phyloP scores from a whole-genome alignment of 176 grass and related monocot genomes.

The Cenchrus americanus region DNA sequence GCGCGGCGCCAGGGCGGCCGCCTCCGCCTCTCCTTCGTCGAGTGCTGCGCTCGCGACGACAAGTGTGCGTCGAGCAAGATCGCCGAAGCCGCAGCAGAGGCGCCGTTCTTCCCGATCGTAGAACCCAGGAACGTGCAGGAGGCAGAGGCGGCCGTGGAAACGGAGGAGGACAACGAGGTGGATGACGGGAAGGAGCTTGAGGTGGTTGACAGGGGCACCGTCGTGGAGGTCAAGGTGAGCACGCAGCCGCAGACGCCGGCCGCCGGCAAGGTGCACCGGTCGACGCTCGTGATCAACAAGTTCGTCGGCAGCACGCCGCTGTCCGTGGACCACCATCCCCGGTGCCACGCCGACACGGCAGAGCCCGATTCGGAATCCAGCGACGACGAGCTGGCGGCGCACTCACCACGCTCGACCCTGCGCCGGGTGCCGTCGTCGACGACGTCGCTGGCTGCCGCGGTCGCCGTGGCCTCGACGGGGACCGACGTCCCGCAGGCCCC shows the following conservation, averaged over 20 bases:
- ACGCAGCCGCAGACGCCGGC: slow-evolving; percentile 64
- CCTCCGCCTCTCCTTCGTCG: slow-evolving; percentile 84
- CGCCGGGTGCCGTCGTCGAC: slow-evolving; percentile 65
- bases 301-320: slow-evolving; percentile 87
- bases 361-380: background rate
- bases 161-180: slow-evolving; percentile 38
- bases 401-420: slow-evolving; percentile 2
- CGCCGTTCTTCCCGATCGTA: slow-evolving; percentile 26
- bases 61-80: slow-evolving; percentile 26
- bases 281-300: slow-evolving; percentile 95
- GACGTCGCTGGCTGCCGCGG: slow-evolving; percentile 72
- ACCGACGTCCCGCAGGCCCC: slow-evolving; percentile 29
- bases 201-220: slow-evolving; percentile 89
- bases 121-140: slow-evolving; percentile 36
- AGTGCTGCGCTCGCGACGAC: slow-evolving; percentile 38
- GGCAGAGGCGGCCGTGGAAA: slow-evolving; percentile 39
- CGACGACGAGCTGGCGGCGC: background rate
- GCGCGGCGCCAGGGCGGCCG: slow-evolving; percentile 65
- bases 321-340: background rate
- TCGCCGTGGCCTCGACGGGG: slow-evolving; percentile 55
- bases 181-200: slow-evolving; percentile 84
- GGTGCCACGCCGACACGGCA: slow-evolving; percentile 19
- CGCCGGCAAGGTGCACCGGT: slow-evolving; percentile 69
- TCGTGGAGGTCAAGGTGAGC: slow-evolving; percentile 96
- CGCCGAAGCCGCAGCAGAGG: background rate